Percentiles rank a stretch among this genome's conserved stretches.
phyloP scores from a whole-genome alignment of 192 early-diverging fungal genomes.

The Lunasporangiospora selenospora region DNA sequence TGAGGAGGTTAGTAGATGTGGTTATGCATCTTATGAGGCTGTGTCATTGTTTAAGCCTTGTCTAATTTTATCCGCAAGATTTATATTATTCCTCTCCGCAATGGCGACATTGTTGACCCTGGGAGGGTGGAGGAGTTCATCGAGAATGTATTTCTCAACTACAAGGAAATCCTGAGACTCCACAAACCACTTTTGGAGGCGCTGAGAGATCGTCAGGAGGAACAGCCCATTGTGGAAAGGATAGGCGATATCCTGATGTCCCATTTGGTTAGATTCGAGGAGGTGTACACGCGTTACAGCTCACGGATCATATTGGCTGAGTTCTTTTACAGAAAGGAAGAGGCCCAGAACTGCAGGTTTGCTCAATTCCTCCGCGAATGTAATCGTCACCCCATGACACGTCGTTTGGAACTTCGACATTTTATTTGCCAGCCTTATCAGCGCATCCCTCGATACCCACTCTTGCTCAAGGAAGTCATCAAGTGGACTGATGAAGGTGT shows the following conservation, averaged over 20 bases:
- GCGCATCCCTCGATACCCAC: slow-evolving; percentile 75
- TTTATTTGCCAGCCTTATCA: slow-evolving; percentile 67
- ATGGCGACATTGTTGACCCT: slow-evolving; percentile 26
- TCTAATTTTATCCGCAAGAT: slow-evolving; percentile 1
- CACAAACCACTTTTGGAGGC: slow-evolving; percentile 64
- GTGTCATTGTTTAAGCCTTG: neutral
- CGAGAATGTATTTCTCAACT: slow-evolving; percentile 75
- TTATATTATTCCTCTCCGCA: slow-evolving; percentile 22
- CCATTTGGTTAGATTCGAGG: slow-evolving; percentile 64
- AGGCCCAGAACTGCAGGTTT: slow-evolving; percentile 66
- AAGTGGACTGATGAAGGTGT: slow-evolving; percentile 71
- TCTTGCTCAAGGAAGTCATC: slow-evolving; percentile 74
- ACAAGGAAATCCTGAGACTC: slow-evolving; percentile 61
- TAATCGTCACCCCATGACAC: slow-evolving; percentile 30
- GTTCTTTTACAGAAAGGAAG: slow-evolving; percentile 74
- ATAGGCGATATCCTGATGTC: slow-evolving; percentile 84
- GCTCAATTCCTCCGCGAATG: slow-evolving; percentile 75
- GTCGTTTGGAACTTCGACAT: slow-evolving; percentile 43
- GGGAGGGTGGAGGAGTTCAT: slow-evolving; percentile 60
- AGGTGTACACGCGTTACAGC: slow-evolving; percentile 82
- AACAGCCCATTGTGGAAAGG: slow-evolving; percentile 72
- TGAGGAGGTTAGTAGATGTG: slow-evolving; percentile 67
- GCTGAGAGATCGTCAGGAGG: slow-evolving; percentile 66
- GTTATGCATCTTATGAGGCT: neutral
- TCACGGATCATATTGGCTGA: slow-evolving; percentile 80